A percentile compares a stretch with the other conserved stretches of the same genome.
Evolutionary conservation across 768 basidiomycete species (phyloP).

Genomic region (Rhodotorula graminis): DNA sequence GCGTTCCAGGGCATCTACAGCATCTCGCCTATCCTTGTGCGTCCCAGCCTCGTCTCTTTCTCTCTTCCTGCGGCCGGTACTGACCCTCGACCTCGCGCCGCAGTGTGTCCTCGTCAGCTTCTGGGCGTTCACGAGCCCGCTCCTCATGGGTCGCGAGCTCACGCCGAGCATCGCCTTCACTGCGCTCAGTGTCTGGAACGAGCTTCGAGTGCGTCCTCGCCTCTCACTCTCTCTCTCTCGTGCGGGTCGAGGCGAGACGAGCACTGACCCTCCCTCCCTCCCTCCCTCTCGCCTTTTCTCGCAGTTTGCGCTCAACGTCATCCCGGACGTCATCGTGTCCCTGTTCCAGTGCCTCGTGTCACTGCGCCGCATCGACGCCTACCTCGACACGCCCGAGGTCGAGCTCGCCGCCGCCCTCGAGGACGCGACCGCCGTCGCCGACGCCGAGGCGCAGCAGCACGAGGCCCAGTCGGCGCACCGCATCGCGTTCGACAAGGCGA

Average conservation of each 20-base stretch:
- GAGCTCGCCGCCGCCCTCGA: conserved; percentile 33
- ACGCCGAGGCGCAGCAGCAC: neutral
- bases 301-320: conserved; percentile 30
- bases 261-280: no score
- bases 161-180: conserved; percentile 49
- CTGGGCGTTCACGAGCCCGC: conserved; percentile 40
- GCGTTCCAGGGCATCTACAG: conserved; percentile 40
- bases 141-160: conserved; percentile 35
- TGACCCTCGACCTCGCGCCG: conserved; percentile 5
- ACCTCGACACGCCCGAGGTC: conserved; percentile 48
- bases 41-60: conserved; percentile 41
- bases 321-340: conserved; percentile 38
- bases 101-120: conserved; percentile 45
- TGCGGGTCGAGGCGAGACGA: no score
- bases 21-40: conserved; percentile 43
- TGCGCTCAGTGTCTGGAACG: conserved; percentile 50
- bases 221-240: neutral
- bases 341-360: conserved; percentile 42
- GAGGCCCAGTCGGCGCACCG: neutral
- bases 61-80: conserved; percentile 39
- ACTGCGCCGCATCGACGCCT: conserved; percentile 46
- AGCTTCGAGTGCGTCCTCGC: conserved; percentile 44
- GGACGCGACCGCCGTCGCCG: neutral
- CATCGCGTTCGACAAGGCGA: conserved; percentile 47
- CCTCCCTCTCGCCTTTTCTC: no score